These are phyloP conservation scores for Trypanosoma congolense DNA, from an alignment of 208 protist species.

Conservation along the genomic window DNA sequence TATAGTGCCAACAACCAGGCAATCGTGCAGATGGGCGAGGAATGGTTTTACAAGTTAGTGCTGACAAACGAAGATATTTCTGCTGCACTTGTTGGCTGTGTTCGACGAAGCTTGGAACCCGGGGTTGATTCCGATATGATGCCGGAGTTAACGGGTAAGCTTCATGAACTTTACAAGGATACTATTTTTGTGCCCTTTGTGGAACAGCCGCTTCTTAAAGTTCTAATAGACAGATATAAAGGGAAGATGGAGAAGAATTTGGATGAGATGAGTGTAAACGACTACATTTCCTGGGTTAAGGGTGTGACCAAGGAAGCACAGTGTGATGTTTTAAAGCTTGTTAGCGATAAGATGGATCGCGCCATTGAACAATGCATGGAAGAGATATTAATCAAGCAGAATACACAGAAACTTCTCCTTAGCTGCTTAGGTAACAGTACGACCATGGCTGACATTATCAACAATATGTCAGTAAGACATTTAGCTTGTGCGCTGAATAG, in stretches of 20 bases:
- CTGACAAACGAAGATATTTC: conserved; percentile 15
- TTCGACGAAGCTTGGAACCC: conserved; percentile 4
- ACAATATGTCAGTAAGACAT: conserved; percentile 5
- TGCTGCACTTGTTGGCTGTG: conserved; percentile 8
- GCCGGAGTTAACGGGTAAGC: conserved; percentile 6
- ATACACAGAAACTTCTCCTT: conserved; percentile 22
- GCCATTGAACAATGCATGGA: conserved; percentile 15
- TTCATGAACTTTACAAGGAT: conserved; percentile 12
- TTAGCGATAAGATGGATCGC: conserved; percentile 13
- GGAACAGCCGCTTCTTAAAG: conserved; percentile 15
- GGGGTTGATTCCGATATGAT: neutral
- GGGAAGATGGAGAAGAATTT: conserved; percentile 13
- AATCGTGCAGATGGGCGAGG: conserved; percentile 42
- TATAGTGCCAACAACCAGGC: conserved; percentile 31
- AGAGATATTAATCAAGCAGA: conserved; percentile 22
- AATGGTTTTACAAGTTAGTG: conserved; percentile 35
- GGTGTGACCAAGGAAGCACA: conserved; percentile 12
- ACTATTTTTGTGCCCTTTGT: conserved; percentile 16
- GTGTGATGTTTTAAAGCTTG: conserved; percentile 16
- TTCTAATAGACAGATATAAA: conserved; percentile 14
- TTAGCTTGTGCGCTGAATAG: conserved; percentile 10
- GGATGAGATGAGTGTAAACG: conserved; percentile 1
- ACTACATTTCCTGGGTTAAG: conserved; percentile 28
- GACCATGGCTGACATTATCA: conserved; percentile 16
- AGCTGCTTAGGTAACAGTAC: conserved; percentile 14